Evolutionary conservation across 106 monocot genomes (phyloP), one percentile per base, ranked within the genome.

Genomic region (Narthecium ossifragum): DNA sequence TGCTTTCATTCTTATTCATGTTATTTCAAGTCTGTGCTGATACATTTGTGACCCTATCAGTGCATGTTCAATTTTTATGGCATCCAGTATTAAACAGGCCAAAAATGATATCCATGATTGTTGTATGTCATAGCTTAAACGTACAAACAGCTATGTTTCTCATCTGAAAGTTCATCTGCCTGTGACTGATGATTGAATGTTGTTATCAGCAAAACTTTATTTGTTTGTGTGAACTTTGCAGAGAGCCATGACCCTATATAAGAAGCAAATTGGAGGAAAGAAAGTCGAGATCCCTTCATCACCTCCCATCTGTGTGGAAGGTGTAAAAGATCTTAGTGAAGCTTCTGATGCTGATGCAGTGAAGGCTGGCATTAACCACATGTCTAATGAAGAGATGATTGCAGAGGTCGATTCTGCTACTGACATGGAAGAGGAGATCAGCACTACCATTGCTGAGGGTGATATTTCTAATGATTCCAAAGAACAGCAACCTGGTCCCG

Each of bases 171-270:
- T n/a, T n/a, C n/a, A n/a, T n/a, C n/a, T n/a, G n/a, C n/a, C 7
- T 28, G 8, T 46, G 41, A 39, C 26, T 28, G 23, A 43, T 51
- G 17, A 13, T 13, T 26, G 8, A 36, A 31, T 28, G 26, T 38
- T n/a, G n/a, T n/a, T n/a, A n/a, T n/a, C n/a, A n/a, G n/a, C n/a
- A n/a, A n/a, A n/a, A n/a, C n/a, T n/a, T n/a, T n/a, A n/a, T n/a
- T n/a, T n/a, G n/a, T 17, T 23, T 18, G 23, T 52, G 53, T 27
- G 18, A 37, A 28, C 17, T 30, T 10, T 69, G 62, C 88, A 93
- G 92, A 88, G 65, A 76, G 80, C 92, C 8, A 66, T 93, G 64
- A 63, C 70, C 18, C 70, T 93, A 15, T 85, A 88, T 52, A 73
- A 73, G 54, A 81, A 68, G 57, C 71, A 66, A 45, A 63, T 21